A percentile compares a stretch with the other conserved stretches of the same genome.
Conservation (phyloP, 257 asterid genomes). For the Galeopsis tetrahit region DNA sequence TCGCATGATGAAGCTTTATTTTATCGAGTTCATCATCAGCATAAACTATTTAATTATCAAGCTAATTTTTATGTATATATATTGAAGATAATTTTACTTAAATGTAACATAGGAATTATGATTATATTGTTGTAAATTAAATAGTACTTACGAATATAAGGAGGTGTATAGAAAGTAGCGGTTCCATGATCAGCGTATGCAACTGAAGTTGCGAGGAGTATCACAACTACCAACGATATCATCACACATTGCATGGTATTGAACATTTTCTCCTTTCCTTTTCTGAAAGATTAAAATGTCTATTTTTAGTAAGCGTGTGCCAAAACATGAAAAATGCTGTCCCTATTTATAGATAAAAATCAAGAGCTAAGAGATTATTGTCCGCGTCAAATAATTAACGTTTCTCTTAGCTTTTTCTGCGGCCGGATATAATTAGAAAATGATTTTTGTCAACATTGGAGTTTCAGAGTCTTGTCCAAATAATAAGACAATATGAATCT, state of each 20-base stretch:
- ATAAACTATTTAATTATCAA: no score
- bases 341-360: constrained; percentile 32
- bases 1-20: constrained; percentile 47
- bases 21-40: not conserved
- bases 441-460: constrained; percentile 17
- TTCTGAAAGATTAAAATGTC: not conserved
- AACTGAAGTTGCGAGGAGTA: constrained; percentile 7
- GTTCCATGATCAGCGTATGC: constrained; percentile 46
- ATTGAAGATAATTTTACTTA: not conserved
- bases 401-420: not conserved
- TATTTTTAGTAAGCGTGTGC: constrained; percentile 25
- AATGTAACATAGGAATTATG: not conserved
- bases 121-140: not conserved
- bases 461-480: constrained; percentile 5
- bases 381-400: not conserved
- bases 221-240: not conserved
- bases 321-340: not conserved
- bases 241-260: not conserved
- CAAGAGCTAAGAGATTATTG: not conserved
- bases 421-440: not conserved
- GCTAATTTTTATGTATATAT: no score
- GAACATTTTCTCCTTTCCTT: constrained; percentile 7
- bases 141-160: constrained; percentile 62
- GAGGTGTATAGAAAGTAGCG: constrained; percentile 61
- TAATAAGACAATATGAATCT: constrained; percentile 26